Evolutionary conservation across 257 asterid species (phyloP).

Genomic region (Vinca minor): DNA sequence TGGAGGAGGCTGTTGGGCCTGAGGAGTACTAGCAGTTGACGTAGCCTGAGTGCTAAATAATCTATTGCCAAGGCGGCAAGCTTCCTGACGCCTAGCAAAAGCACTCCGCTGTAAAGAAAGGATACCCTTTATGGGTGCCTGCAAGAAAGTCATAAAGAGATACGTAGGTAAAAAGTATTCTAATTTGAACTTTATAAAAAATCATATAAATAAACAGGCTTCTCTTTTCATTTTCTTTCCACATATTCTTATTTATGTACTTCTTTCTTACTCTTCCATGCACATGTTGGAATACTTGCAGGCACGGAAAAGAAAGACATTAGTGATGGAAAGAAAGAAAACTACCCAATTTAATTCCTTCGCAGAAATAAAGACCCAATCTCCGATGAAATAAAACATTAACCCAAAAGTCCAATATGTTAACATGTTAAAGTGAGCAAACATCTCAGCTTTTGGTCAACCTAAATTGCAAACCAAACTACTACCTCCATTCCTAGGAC

Average conservation of each 20-base stretch:
- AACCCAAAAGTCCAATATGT: not conserved
- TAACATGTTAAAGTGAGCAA: not conserved
- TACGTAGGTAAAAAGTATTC: not conserved
- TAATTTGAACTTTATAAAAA: not conserved
- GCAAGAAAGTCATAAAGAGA: conserved; percentile 19
- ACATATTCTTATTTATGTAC: not conserved
- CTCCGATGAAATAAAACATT: not conserved
- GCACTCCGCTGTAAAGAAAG: conserved; percentile 50
- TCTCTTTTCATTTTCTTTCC: not conserved
- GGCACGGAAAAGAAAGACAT: not conserved
- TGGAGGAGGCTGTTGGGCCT: conserved; percentile 42
- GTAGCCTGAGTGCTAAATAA: conserved; percentile 78
- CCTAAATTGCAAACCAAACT: no score
- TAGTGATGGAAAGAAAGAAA: not conserved
- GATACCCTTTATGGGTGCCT: conserved; percentile 74
- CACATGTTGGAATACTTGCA: not conserved
- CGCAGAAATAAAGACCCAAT: not conserved
- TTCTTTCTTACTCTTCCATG: not conserved
- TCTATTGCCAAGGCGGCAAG: conserved; percentile 41
- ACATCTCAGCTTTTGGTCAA: no score
- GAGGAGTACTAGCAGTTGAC: conserved; percentile 54
- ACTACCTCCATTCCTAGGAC: no score
- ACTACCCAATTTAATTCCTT: not conserved
- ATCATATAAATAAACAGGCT: not conserved
- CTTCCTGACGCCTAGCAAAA: conserved; percentile 36